Conservation (phyloP, 768 basidiomycete species). For the Kwoniella sp. region DNA sequence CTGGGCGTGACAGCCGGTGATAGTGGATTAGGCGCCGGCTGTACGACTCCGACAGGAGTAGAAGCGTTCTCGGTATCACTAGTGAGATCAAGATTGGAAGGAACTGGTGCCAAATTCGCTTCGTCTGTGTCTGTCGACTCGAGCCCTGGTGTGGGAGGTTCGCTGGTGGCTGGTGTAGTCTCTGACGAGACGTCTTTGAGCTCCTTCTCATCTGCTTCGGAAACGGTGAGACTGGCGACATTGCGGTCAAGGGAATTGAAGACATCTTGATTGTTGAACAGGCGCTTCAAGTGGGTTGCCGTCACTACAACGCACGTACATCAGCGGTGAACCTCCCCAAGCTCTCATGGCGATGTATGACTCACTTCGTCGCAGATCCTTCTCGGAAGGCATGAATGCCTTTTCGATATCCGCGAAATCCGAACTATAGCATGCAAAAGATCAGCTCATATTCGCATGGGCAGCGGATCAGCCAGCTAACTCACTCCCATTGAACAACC, state of each 20-base stretch:
- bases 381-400: slow-evolving; percentile 60
- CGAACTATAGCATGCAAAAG: slow-evolving; percentile 50
- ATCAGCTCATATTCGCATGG: neutral
- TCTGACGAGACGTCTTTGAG: slow-evolving; percentile 22
- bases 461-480: neutral
- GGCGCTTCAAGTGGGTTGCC: slow-evolving; percentile 54
- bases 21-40: slow-evolving; percentile 20
- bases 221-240: slow-evolving; percentile 50
- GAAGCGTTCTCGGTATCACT: slow-evolving; percentile 6
- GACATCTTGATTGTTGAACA: slow-evolving; percentile 55
- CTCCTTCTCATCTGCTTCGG: slow-evolving; percentile 53
- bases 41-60: slow-evolving; percentile 34
- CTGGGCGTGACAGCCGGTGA: slow-evolving; percentile 12
- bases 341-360: neutral
- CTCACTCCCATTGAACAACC: slow-evolving; percentile 87
- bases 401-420: slow-evolving; percentile 78
- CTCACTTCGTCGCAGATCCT: slow-evolving; percentile 58
- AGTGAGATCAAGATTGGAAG: slow-evolving; percentile 12
- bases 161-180: slow-evolving; percentile 10
- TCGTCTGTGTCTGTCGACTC: neutral
- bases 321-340: neutral
- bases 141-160: slow-evolving; percentile 25
- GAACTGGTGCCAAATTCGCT: neutral
- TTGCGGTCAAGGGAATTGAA: slow-evolving; percentile 47
- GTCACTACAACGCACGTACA: slow-evolving; percentile 39